Percentiles rank a stretch among this genome's conserved stretches.
phyloP scores from a whole-genome alignment of 257 asterid genomes.

The Solanum acaule region DNA sequence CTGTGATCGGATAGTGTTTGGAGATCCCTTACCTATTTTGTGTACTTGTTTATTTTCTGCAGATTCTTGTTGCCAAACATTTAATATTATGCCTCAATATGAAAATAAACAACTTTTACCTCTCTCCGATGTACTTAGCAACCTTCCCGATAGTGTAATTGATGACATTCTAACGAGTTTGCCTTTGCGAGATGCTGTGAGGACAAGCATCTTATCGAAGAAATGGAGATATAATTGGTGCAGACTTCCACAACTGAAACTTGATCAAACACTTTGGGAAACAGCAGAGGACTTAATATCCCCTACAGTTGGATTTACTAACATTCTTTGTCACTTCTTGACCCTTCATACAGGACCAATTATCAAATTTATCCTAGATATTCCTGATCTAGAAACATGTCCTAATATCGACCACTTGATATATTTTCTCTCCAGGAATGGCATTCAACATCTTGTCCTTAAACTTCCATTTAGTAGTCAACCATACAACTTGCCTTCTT shows the following conservation, averaged over 20 bases:
- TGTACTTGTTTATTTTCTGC: background rate
- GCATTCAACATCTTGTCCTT: background rate
- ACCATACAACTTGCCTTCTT: background rate
- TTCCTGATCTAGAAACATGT: background rate
- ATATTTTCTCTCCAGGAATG: background rate
- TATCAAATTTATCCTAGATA: background rate
- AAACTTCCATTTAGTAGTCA: background rate
- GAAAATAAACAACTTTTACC: background rate
- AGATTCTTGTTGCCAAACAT: background rate
- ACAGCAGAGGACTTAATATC: background rate
- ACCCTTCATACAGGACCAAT: background rate
- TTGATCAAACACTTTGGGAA: background rate
- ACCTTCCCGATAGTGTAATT: background rate
- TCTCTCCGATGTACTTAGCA: background rate
- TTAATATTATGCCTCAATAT: background rate
- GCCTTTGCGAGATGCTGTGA: background rate
- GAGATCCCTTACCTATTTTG: background rate
- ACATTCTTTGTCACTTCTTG: background rate
- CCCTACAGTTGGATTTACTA: background rate
- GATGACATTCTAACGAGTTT: background rate
- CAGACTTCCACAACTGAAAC: background rate
- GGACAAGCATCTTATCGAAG: background rate
- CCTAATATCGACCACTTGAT: background rate
- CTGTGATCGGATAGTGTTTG: background rate
- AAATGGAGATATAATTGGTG: background rate